Evolutionary conservation across 306 rosid species (phyloP), one percentile per base, ranked within the genome.

Genomic region (Cucumis hystrix): DNA sequence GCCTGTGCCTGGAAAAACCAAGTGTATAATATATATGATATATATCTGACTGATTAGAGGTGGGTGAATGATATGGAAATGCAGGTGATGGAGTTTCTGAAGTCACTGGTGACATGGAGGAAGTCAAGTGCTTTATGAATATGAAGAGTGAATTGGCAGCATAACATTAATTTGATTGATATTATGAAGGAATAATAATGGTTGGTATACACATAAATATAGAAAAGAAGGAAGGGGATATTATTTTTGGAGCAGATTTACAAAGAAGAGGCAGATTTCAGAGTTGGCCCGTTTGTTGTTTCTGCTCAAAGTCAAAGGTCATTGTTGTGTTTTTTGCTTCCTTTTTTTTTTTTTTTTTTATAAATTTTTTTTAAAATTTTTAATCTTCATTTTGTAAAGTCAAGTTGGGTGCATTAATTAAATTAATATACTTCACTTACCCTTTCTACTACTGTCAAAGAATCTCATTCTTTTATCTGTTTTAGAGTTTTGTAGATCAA

Each of bases 51-150:
- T 47, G 54, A 47, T 47, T 13, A 47, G 56, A 51, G 56, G 4
- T 51, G n/a, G 56, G 56, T 47, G 54, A 5, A 51, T 51, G 59
- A 55, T 9, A 39, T 79, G 77, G 39, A 71, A 10, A 18, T 79
- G 82, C 85, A 95, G 98, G 98, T 96, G 10, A 88, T 96, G 99
- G 88, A 89, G 80, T 96, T 96, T 85, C 98, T 96, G 64, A 85
- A 87, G 84, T 85, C 96, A 56, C 85, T 96, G 82, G 97, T 86
- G 67, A 51, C 79, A 65, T 92, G 92, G 96, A 88, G 86, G 86
- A 74, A 80, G 57, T 89, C 89, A 74, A 84, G 90, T 80, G 56
- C 86, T 65, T 64, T 87, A 77, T 90, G 87, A 83, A 80, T 4
- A 47, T 7, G 12, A 23, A 41, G 18, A 41, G 18, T 0, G 11